These are phyloP conservation scores for Laburnicola sp. DNA, from an alignment of 2,329 filamentous ascomycete genomes.

Conservation along the genomic window DNA sequence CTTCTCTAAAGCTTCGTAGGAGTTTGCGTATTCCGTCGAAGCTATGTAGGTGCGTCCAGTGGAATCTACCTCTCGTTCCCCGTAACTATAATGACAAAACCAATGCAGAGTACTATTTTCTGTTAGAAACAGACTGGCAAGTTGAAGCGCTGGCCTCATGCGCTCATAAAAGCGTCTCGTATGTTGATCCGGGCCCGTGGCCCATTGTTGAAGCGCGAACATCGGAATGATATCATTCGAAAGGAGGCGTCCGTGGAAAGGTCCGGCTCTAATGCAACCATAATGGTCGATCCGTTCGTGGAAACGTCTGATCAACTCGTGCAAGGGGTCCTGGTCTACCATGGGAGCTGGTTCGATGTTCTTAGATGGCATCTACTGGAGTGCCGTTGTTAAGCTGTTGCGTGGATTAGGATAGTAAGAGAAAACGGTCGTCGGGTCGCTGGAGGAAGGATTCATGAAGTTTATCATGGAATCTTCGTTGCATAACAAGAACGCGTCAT, in stretches of 20 bases:
- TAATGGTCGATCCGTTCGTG: neutral
- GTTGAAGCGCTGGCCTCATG: constrained; percentile 17
- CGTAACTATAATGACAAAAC: constrained; percentile 24
- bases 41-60: constrained; percentile 10
- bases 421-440: too few relatives aligned
- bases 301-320: neutral
- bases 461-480: too few relatives aligned
- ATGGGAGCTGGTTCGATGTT: neutral
- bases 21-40: constrained; percentile 1
- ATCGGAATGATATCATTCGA: constrained; percentile 20
- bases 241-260: constrained; percentile 6
- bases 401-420: too few relatives aligned
- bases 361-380: neutral
- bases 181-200: constrained; percentile 17
- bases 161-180: neutral
- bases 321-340: neutral
- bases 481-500: too few relatives aligned
- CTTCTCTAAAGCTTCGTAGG: neutral
- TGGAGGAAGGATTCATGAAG: too few relatives aligned
- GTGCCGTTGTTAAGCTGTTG: neutral
- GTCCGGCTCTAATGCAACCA: neutral
- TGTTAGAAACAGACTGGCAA: constrained; percentile 19
- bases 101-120: constrained; percentile 22
- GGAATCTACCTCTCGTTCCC: constrained; percentile 5
- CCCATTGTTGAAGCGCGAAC: constrained; percentile 24